phyloP scores from a whole-genome alignment of 352 stramenopile species.

The Pythium angustatum region DNA sequence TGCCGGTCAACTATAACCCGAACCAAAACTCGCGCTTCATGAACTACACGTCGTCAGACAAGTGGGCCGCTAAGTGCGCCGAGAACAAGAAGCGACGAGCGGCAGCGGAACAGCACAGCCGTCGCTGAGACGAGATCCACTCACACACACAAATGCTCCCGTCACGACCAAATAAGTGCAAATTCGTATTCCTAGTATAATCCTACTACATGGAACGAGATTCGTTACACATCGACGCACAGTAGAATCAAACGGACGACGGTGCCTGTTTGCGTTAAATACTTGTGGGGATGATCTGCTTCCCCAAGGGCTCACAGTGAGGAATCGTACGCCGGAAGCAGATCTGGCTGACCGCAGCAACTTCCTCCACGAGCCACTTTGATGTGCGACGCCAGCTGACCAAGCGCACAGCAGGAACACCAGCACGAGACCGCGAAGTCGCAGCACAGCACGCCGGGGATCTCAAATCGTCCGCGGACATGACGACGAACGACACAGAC shows the following conservation, averaged over 20 bases:
- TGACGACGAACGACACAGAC: slow-evolving; percentile 9
- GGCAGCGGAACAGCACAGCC: not conserved
- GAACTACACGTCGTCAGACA: not conserved
- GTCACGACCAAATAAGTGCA: no score
- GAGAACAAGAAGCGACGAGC: slow-evolving; percentile 1
- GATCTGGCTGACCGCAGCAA: slow-evolving; percentile 2
- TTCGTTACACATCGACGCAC: no score
- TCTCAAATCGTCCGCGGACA: slow-evolving; percentile 6
- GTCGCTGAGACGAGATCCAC: not conserved
- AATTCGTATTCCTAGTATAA: no score
- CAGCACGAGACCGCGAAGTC: slow-evolving; percentile 8
- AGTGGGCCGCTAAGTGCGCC: not conserved
- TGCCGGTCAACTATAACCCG: slow-evolving; percentile 4
- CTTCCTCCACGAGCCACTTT: not conserved
- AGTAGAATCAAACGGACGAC: not conserved
- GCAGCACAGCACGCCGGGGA: slow-evolving; percentile 6
- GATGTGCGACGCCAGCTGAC: slow-evolving; percentile 18
- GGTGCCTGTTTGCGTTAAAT: no score
- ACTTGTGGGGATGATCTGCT: not conserved
- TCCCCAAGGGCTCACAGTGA: slow-evolving; percentile 11
- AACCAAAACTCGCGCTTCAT: not conserved
- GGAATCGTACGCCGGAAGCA: slow-evolving; percentile 2
- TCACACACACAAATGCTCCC: slow-evolving; percentile 12
- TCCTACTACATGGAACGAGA: no score
- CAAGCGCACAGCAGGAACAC: slow-evolving; percentile 15